These are phyloP conservation scores for Penicillium alfredii DNA, from an alignment of 495 filamentous ascomycete species.

Conservation along the genomic window DNA sequence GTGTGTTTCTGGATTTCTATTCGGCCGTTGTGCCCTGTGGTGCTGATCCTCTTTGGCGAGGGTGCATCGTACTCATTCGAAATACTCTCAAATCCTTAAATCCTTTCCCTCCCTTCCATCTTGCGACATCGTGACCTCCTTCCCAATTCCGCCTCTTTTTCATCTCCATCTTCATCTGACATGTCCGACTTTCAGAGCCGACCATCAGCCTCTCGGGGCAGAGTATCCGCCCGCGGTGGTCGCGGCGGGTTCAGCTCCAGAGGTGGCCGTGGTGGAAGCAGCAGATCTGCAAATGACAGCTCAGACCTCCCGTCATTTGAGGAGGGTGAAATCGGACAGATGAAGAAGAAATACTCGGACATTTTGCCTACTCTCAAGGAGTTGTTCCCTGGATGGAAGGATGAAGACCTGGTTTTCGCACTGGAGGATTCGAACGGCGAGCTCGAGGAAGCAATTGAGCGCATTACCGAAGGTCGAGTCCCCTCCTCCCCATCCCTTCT, in stretches of 20 bases:
- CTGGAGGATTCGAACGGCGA: constrained; percentile 90
- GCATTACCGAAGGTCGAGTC: constrained; percentile 80
- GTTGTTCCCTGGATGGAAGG: constrained; percentile 87
- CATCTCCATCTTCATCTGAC: constrained; percentile 31
- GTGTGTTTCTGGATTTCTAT: constrained; percentile 35
- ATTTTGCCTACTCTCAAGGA: constrained; percentile 76
- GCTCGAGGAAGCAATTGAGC: constrained; percentile 72
- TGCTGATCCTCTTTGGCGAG: constrained; percentile 40
- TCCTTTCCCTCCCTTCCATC: constrained; percentile 28
- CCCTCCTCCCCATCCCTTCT: constrained; percentile 4
- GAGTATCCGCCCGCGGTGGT: constrained; percentile 75
- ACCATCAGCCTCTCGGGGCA: constrained; percentile 68
- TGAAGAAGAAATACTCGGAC: constrained; percentile 78
- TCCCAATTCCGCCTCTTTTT: constrained; percentile 31
- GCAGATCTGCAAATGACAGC: constrained; percentile 67
- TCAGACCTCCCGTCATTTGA: constrained; percentile 53
- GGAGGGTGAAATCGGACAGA: constrained; percentile 81
- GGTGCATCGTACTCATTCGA: constrained; percentile 24
- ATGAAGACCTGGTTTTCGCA: constrained; percentile 85
- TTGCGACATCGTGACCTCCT: constrained; percentile 28
- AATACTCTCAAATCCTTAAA: constrained; percentile 7
- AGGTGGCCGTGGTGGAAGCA: constrained; percentile 58
- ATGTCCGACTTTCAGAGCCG: constrained; percentile 95
- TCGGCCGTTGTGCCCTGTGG: constrained; percentile 37
- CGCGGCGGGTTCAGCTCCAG: constrained; percentile 73